Evolutionary conservation across 2,329 filamentous ascomycete species (phyloP), one percentile per base, ranked within the genome.

Genomic region (Colletotrichum siamense): DNA sequence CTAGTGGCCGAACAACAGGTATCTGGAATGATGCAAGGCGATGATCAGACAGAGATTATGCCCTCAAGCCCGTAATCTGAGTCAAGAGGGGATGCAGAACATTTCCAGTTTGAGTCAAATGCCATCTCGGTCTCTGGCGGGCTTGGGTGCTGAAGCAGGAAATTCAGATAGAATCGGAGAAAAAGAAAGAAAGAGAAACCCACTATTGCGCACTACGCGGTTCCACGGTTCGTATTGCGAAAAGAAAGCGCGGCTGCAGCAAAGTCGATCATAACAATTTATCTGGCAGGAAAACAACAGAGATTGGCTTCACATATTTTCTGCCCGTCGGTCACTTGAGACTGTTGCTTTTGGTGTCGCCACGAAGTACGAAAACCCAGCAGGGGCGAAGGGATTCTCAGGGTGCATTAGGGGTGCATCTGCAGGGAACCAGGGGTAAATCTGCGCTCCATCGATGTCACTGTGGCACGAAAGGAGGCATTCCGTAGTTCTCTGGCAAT

Each of bases 261-360:
- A 22, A 15, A 26, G 22, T 62, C 59, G 10, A 32, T 62, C 59
- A 62, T 28, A 32, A 32, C 52, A 62, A 70, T 70, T 36, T 62
- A 52, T 66, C 22, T 55, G 36, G 69, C 52, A 36, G 44, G 39
- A 57, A 22, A 28, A 39, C 30, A 28, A 22, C n/a, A 22, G 18
- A 30, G 59, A 62, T 62, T 22, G 57, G 15, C 16, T 62, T 62
- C 44, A 24, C 12, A 24, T 52, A 22, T 52, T 22, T 52, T 52
- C 44, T 52, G n/a, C 44, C 44, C n/a, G 1, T 5, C n/a, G 4
- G 44, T 52, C n/a, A 4, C 6, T 62, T 30, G 30, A 30, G 32
- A 62, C 59, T 62, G 16, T 16, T 62, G 59, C 59, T 62, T 62
- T 62, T 62, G 12, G 59, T 28, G 24, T 52, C 44, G 44, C 39